Base-by-base conservation (phyloP, 2,329 filamentous ascomycete genomes). In the Mycosphaerella arachidis region DNA sequence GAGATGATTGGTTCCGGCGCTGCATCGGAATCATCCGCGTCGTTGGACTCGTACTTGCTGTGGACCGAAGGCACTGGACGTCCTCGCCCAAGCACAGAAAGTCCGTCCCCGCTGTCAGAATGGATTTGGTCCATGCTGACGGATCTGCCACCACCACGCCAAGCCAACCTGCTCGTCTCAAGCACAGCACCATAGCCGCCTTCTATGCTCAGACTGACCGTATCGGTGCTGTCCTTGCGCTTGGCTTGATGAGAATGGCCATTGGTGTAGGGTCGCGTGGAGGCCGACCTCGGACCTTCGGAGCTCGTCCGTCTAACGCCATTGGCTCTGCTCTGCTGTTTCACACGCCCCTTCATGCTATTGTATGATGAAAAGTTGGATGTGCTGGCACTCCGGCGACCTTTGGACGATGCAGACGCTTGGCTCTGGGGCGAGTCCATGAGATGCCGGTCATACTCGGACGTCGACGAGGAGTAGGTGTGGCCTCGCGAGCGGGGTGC, bases 1-100 rank as follows among this genome's bases (percentile, higher is more conserved):
- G 91, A 91, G 37, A 97, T 82, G 30, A 86, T 92, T 5, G 93
- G 93, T 40, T 88, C 93, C 13, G 93, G 92, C 29, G 92, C 92
- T 55, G 91, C 89, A 72, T 94, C 89, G 75, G 88, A 86, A 68
- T 88, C 84, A 20, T 52, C 50, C 30, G 30, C n/a, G 67, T 82
- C 53, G 33, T 58, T 60, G 29, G 65, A 58, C 35, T 73, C 71
- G 61, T 68, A 72, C 52, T 66, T 70, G 67, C 70, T 79, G 69
- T 82, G 77, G 43, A 74, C 73, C 53, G 74, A 73, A 40, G 77
- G 76, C n/a, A 75, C 72, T 6, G 76, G 72, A 43, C 77, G 72
- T 16, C 76, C 76, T 60, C 78, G 72, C 51, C 76, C 74, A 61
- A 80, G 64, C 53, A 80, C 73, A 4, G 78, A 78, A 55, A 62